Conservation (phyloP, 495 filamentous ascomycete genomes). For the Pyronema omphalodes region DNA sequence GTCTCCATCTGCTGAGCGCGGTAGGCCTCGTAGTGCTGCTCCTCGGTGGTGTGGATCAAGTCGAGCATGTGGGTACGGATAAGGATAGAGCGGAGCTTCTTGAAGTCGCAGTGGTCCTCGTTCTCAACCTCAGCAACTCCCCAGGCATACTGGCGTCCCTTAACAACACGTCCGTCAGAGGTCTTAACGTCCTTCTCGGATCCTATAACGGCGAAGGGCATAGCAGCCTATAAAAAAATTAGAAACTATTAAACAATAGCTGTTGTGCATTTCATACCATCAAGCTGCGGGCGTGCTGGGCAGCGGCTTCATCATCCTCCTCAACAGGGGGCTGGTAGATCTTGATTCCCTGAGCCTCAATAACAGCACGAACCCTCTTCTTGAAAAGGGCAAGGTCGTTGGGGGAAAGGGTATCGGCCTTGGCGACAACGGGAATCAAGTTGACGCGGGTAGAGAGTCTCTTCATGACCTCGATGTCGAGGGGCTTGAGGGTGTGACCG, state of each 20-base stretch:
- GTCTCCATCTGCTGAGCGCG: constrained; percentile 99
- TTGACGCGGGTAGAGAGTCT: constrained; percentile 92
- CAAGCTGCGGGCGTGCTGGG: constrained; percentile 77
- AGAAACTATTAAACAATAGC: not conserved
- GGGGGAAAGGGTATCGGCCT: constrained; percentile 93
- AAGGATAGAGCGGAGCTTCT: constrained; percentile 96
- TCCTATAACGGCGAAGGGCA: constrained; percentile 97
- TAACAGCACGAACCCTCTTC: constrained; percentile 77
- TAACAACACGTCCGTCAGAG: constrained; percentile 81
- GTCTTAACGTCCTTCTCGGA: constrained; percentile 99
- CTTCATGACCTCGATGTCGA: constrained; percentile 99
- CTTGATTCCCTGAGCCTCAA: constrained; percentile 97
- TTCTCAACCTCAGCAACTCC: constrained; percentile 99
- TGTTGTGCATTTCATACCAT: constrained; percentile 31
- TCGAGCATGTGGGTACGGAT: constrained; percentile 99
- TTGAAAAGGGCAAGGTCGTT: constrained; percentile 83
- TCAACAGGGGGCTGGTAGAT: constrained; percentile 95
- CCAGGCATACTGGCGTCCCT: constrained; percentile 97
- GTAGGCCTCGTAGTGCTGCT: constrained; percentile 97
- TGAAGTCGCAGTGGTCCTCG: constrained; percentile 99
- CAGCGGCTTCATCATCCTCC: constrained; percentile 92
- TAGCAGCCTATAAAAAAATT: constrained; percentile 38
- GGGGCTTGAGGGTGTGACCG: constrained; percentile 92
- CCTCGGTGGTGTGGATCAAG: constrained; percentile 97
- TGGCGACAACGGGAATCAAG: constrained; percentile 92